phyloP scores from a whole-genome alignment of 2,329 filamentous ascomycete species.

The Plectosphaerella plurivora region DNA sequence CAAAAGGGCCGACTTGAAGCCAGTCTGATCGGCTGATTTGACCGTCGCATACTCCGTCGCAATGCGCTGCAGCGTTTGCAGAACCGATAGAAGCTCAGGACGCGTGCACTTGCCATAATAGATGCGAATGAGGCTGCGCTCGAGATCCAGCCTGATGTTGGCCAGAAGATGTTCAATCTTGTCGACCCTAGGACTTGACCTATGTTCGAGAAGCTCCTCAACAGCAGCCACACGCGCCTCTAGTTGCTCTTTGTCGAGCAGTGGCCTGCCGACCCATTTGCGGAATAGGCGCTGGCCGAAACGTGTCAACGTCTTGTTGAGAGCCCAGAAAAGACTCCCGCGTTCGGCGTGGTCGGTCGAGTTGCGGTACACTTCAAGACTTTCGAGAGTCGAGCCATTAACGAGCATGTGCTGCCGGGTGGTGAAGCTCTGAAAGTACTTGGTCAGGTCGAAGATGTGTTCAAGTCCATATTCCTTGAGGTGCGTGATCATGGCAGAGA shows the following conservation, averaged over 20 bases:
- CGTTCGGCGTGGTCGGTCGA: conserved; percentile 80
- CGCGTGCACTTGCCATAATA: conserved; percentile 96
- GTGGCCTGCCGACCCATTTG: conserved; percentile 90
- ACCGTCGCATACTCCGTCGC: conserved; percentile 70
- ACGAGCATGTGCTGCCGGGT: conserved; percentile 92
- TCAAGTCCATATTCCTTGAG: conserved; percentile 88
- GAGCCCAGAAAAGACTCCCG: conserved; percentile 91
- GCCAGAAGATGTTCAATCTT: conserved; percentile 68
- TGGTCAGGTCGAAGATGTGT: conserved; percentile 92
- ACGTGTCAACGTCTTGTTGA: conserved; percentile 86
- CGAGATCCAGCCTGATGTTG: conserved; percentile 74
- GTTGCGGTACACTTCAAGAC: conserved; percentile 93
- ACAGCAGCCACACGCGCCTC: conserved; percentile 80
- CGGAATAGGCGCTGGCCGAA: conserved; percentile 84
- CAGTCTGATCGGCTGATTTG: conserved; percentile 59
- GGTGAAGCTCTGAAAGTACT: conserved; percentile 95
- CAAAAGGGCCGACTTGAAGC: conserved; percentile 68
- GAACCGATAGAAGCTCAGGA: conserved; percentile 76
- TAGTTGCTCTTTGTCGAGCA: conserved; percentile 70
- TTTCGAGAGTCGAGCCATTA: conserved; percentile 90
- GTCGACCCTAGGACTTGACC: conserved; percentile 64
- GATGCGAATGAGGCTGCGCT: conserved; percentile 89
- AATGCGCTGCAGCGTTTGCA: conserved; percentile 82
- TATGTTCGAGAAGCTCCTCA: conserved; percentile 72
- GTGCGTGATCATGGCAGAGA: conserved; percentile 95